Percentiles rank a stretch among this genome's conserved stretches.
Evolutionary conservation across 2,329 filamentous ascomycete genomes (phyloP).

Genomic region (Penicillium hesseltinei): DNA sequence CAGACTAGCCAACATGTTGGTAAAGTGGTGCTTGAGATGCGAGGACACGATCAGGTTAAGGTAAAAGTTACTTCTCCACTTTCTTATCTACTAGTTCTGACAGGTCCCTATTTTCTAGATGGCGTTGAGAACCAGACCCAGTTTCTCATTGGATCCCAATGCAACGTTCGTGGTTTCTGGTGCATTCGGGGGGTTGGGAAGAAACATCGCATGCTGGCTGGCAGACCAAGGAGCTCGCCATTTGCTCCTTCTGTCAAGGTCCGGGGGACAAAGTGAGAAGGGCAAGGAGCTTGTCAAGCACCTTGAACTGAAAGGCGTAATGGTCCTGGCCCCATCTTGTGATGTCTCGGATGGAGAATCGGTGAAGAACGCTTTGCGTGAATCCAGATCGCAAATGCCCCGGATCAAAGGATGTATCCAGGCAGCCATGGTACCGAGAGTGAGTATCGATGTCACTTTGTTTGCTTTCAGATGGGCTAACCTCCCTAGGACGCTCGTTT

Average conservation of each 20-base stretch:
- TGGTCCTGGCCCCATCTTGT: constrained; percentile 18
- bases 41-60: background rate
- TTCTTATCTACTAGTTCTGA: background rate
- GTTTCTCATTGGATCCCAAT: constrained; percentile 4
- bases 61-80: background rate
- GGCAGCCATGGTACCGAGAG: constrained; percentile 23
- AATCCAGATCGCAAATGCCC: constrained; percentile 15
- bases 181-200: constrained; percentile 35
- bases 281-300: background rate
- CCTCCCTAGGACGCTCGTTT: constrained; percentile 24
- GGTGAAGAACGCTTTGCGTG: constrained; percentile 14
- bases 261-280: background rate
- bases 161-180: constrained; percentile 35
- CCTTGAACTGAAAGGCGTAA: background rate
- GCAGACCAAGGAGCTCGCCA: constrained; percentile 34
- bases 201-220: constrained; percentile 33
- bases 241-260: constrained; percentile 29
- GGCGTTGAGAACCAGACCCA: background rate
- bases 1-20: constrained; percentile 1
- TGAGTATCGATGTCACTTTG: background rate
- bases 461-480: background rate
- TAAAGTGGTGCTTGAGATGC: constrained; percentile 7
- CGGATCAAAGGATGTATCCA: constrained; percentile 31
- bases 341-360: constrained; percentile 29
- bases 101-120: background rate